A percentile compares a stretch with the other conserved stretches of the same genome.
Conservation (phyloP, 371 early-diverging fungal genomes). For the Cladochytrium tenue region DNA sequence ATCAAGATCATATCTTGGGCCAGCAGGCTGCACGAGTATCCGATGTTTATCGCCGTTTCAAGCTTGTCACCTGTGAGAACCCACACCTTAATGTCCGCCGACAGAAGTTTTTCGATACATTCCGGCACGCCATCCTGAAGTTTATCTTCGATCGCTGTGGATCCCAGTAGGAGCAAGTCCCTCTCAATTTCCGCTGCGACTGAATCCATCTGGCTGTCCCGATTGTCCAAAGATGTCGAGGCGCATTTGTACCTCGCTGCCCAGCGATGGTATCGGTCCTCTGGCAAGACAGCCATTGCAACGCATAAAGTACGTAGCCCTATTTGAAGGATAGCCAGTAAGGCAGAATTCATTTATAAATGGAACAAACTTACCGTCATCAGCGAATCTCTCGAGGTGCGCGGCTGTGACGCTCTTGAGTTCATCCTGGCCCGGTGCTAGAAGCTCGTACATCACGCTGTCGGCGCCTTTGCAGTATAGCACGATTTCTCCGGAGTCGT, state of each 20-base stretch:
- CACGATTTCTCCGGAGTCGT: conserved; percentile 68
- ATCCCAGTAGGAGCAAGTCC: conserved; percentile 80
- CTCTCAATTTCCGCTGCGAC: conserved; percentile 78
- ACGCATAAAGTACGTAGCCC: conserved; percentile 82
- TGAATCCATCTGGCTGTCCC: conserved; percentile 69
- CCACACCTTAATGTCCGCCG: conserved; percentile 96
- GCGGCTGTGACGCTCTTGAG: conserved; percentile 62
- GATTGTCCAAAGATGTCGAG: conserved; percentile 66
- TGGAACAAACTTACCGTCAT: conserved; percentile 61
- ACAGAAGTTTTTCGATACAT: conserved; percentile 80
- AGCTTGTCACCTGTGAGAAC: conserved; percentile 99
- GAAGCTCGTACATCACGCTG: conserved; percentile 64
- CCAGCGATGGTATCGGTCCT: conserved; percentile 70
- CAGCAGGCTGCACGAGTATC: conserved; percentile 83
- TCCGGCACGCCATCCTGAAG: conserved; percentile 93
- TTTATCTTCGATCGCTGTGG: conserved; percentile 97
- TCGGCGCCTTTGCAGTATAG: conserved; percentile 92
- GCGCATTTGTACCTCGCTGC: conserved; percentile 68
- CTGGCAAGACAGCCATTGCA: conserved; percentile 66
- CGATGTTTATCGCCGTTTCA: conserved; percentile 98
- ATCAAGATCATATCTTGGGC: conserved; percentile 70
- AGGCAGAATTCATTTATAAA: neutral
- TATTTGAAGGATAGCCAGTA: conserved; percentile 43
- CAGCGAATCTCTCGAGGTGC: conserved; percentile 84
- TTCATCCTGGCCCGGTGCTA: conserved; percentile 62